Percentiles rank a stretch among this genome's conserved stretches.
These are phyloP conservation scores for Suillus sp. DNA, from an alignment of 768 basidiomycete genomes.

Conservation along the genomic window DNA sequence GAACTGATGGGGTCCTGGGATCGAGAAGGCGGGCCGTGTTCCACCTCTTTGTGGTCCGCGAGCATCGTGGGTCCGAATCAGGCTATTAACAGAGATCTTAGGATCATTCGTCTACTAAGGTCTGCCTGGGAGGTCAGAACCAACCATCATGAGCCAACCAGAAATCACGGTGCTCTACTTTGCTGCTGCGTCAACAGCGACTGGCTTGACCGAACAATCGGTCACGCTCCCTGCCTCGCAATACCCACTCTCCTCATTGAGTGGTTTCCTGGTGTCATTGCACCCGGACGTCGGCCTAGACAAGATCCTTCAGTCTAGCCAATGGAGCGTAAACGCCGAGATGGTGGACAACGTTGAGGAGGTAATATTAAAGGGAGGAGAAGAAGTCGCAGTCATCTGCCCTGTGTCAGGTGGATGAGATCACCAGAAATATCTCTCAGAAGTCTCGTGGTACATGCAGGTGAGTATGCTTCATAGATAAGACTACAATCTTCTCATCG, in stretches of 20 bases:
- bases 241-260: constrained; percentile 54
- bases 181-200: constrained; percentile 69
- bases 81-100: neutral
- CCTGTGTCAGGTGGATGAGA: constrained; percentile 77
- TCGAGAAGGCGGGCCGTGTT: neutral
- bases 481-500: constrained; percentile 11
- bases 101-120: neutral
- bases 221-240: constrained; percentile 49
- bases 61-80: neutral
- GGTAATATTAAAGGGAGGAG: constrained; percentile 61
- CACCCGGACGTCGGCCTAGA: constrained; percentile 54
- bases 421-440: constrained; percentile 10
- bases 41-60: neutral
- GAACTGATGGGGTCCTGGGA: neutral
- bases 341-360: constrained; percentile 66
- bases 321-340: constrained; percentile 81
- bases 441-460: constrained; percentile 1
- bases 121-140: neutral
- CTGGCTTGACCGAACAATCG: constrained; percentile 55
- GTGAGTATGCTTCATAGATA: constrained; percentile 1
- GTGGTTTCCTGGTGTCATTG: constrained; percentile 50
- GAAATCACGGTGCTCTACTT: constrained; percentile 58
- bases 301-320: constrained; percentile 57
- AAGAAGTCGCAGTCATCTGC: constrained; percentile 79
- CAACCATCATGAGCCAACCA: constrained; percentile 12